phyloP scores from a whole-genome alignment of 164 flowering plant species.

The Amborella trichopoda region DNA sequence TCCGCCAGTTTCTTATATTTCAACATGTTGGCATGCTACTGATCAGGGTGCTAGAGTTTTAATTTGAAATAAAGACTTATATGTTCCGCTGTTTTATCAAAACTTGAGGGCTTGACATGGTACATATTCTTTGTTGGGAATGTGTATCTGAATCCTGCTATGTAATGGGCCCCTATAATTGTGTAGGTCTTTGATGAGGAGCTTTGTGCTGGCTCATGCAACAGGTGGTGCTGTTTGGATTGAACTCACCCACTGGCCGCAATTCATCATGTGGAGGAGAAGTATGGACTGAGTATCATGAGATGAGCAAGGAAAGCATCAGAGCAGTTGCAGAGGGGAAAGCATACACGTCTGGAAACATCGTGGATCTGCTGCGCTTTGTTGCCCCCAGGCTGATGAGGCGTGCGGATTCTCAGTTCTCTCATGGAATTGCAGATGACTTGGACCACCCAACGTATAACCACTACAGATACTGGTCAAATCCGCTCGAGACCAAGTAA shows the following conservation, averaged over 20 bases:
- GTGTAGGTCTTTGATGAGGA: no score
- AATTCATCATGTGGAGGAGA: slow-evolving; percentile 39
- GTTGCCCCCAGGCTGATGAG: slow-evolving; percentile 66
- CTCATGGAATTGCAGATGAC: slow-evolving; percentile 72
- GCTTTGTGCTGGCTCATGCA: no score
- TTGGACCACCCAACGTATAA: slow-evolving; percentile 57
- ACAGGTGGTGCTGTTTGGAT: no score
- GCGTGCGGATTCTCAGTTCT: slow-evolving; percentile 58
- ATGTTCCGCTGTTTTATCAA: no score
- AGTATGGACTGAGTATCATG: slow-evolving; percentile 67
- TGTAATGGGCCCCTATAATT: no score
- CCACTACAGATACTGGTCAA: slow-evolving; percentile 77
- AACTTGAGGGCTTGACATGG: no score
- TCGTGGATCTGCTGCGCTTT: slow-evolving; percentile 43
- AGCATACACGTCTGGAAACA: slow-evolving; percentile 48
- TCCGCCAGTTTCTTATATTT: no score
- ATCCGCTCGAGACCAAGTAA: slow-evolving; percentile 75
- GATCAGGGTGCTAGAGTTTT: no score
- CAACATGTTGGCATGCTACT: no score
- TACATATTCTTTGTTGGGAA: no score
- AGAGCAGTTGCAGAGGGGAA: slow-evolving; percentile 35
- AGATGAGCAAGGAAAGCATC: slow-evolving; percentile 44
- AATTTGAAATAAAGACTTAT: no score
- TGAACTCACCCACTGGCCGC: slow-evolving; percentile 9
- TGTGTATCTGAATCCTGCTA: no score